Base-by-base conservation (phyloP, 345 rosid genomes). In the Passiflora organensis region DNA sequence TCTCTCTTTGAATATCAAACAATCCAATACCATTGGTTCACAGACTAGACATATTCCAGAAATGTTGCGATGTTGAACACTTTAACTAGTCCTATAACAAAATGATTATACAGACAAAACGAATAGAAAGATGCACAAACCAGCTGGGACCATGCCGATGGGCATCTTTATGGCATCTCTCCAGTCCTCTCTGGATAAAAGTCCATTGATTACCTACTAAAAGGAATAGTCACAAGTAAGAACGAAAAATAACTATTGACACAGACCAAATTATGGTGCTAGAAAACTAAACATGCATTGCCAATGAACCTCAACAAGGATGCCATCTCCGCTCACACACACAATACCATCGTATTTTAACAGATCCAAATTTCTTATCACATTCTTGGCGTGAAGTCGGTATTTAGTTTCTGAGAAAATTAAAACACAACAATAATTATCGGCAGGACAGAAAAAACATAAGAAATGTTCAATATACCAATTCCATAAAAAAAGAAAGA, bases 141-240 rank as follows among this genome's bases (percentile, higher is more conserved):
- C 99, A 72, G 94, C 96, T 56, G 99, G 99, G 49, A 89, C 71
- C 65, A 86, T 67, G 68, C 99, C 96, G 12, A 89, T 59, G 2
- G 99, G 99, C 62, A 76, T 67, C 51, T 80, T 86, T 36, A 89
- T 75, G 57, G 97, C 91, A 68, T 55, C 65, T 64, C 58, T 72
- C 97, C 99, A 93, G 65, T 89, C 99, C 58, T 70, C 80, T 71
- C 99, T 83, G 72, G 78, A 84, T n/a, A 89, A 86, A 49, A 93
- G 68, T 68, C 99, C 99, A 80, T 93, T 93, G 58, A 89, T 83
- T 71, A 93, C 99, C 99, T 89, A 84, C 82, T 76, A 81, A 73
- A 81, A 66, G 45, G 72, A n/a, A 23, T 51, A 57, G 70, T 59
- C 60, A 66, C 39, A 20, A 23, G 43, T 64, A 50, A 69, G 72